These are phyloP conservation scores for Cutaneotrichosporon cutaneum DNA, from an alignment of 1,284 basidiomycete species.

Conservation along the genomic window DNA sequence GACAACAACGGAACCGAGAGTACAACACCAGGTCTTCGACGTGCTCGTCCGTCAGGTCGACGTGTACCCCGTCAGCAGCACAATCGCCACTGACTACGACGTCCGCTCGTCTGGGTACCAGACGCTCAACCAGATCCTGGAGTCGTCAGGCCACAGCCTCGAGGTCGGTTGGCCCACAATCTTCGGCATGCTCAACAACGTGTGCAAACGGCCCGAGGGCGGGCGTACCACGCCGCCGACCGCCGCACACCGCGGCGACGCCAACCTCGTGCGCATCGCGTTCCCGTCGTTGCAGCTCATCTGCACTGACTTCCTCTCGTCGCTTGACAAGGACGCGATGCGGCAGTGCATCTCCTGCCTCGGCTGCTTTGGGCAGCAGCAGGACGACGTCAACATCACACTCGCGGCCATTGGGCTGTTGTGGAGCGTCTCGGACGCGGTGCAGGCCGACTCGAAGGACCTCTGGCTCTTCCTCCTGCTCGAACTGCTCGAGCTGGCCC, in stretches of 20 bases:
- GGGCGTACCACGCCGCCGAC: background rate
- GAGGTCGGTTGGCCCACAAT: constrained; percentile 89
- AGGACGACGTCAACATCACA: constrained; percentile 88
- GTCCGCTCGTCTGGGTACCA: constrained; percentile 82
- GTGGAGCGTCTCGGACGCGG: constrained; percentile 91
- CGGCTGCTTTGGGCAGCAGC: constrained; percentile 84
- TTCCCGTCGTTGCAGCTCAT: constrained; percentile 92
- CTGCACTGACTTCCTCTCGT: constrained; percentile 80
- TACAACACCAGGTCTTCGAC: constrained; percentile 78
- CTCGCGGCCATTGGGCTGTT: constrained; percentile 85
- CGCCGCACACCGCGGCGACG: constrained; percentile 33
- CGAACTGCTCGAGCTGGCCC: constrained; percentile 77
- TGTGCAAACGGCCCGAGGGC: constrained; percentile 56
- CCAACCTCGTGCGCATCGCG: constrained; percentile 62
- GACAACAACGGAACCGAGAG: constrained; percentile 59
- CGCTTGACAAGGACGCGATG: constrained; percentile 74
- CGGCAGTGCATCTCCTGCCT: constrained; percentile 84
- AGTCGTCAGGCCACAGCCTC: constrained; percentile 85
- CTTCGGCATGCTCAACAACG: constrained; percentile 81
- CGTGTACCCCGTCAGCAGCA: constrained; percentile 44
- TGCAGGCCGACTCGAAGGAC: constrained; percentile 74
- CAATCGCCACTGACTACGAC: constrained; percentile 58
- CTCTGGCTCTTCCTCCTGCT: constrained; percentile 89
- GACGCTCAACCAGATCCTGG: constrained; percentile 82
- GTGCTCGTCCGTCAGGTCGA: constrained; percentile 77